phyloP scores from a whole-genome alignment of 257 asterid species.

The Petrea volubilis region DNA sequence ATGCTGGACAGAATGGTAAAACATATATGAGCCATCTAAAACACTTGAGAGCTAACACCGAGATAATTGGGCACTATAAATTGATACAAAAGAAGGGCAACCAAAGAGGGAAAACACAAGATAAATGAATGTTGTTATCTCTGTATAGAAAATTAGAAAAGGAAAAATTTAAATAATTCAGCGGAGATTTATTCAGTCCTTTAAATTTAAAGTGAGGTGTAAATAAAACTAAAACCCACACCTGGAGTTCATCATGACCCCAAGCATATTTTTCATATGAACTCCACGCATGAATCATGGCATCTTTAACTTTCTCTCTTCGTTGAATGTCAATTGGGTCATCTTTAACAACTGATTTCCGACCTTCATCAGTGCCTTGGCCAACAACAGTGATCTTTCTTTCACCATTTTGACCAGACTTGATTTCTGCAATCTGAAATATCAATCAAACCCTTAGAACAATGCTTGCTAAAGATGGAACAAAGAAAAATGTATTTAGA shows the following conservation, averaged over 20 bases:
- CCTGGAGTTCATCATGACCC: slow-evolving; percentile 99
- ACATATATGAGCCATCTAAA: slow-evolving; percentile 8
- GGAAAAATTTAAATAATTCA: not conserved
- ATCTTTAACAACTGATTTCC: slow-evolving; percentile 39
- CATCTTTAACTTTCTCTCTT: slow-evolving; percentile 86
- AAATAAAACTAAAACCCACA: slow-evolving; percentile 27
- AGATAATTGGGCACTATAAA: slow-evolving; percentile 2
- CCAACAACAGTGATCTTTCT: slow-evolving; percentile 23
- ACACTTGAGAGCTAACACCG: slow-evolving; percentile 15
- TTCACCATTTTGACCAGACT: slow-evolving; percentile 37
- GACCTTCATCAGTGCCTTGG: slow-evolving; percentile 25
- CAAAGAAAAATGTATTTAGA: not conserved
- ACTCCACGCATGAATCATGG: slow-evolving; percentile 97
- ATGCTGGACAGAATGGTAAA: not conserved
- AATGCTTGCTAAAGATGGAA: not conserved
- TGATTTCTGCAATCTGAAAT: slow-evolving; percentile 71
- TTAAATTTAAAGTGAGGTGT: not conserved
- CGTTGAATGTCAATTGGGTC: slow-evolving; percentile 69
- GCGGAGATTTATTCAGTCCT: not conserved
- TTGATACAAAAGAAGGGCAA: slow-evolving; percentile 10
- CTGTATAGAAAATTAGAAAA: not conserved
- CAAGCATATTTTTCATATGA: slow-evolving; percentile 97
- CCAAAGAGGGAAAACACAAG: not conserved
- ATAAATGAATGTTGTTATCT: not conserved
- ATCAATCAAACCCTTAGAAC: slow-evolving; percentile 21